Evolutionary conservation across 805 yeast genomes (phyloP), one percentile per base, ranked within the genome.

Genomic region (Candida loeiensis): DNA sequence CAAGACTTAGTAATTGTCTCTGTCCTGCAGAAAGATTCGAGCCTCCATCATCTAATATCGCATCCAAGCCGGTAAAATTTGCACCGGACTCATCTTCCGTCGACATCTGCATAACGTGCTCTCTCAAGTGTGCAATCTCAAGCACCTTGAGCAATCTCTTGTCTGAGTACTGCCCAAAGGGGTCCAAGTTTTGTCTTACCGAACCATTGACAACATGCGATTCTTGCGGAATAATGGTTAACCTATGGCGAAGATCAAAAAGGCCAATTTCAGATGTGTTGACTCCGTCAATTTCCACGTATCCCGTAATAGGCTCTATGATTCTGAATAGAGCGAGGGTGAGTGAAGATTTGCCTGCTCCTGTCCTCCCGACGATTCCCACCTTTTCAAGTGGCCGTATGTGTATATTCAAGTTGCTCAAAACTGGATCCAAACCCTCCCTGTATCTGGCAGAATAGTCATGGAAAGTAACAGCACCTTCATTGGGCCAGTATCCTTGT

Each of bases 291-390:
- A 89, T 82, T 11, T 65, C 66, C 49, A 89, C 85, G 22, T 66
- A 59, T 9, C 95, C 95, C 7, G 60, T 64, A 6, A 80, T 77
- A 2, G 84, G 76, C 61, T 90, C 96, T 52, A 90, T 85, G 31
- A 89, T 77, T 51, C 97, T 70, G 71, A 86, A 89, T 27, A 89
- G 64, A 0, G 96, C 93, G 53, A 87, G 64, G 0, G 95, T 84
- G 53, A 89, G 70, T 1, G 95, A 82, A 0, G 93, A 82, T 59
- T 89, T 89, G 37, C 68, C 66, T 4, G 82, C 77, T 6, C 73
- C 74, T 58, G 98, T 90, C 57, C 98, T 77, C 18, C 98, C 98
- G 42, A 91, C 97, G 61, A 90, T 88, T 46, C 98, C 98, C 54
- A 90, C 71, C 60, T 91, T 91, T 58, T 91, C 97, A 42, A 75